Evolutionary conservation across 202 grass and related monocot genomes (phyloP).

Genomic region (Bolboschoenoplectus hybrid): DNA sequence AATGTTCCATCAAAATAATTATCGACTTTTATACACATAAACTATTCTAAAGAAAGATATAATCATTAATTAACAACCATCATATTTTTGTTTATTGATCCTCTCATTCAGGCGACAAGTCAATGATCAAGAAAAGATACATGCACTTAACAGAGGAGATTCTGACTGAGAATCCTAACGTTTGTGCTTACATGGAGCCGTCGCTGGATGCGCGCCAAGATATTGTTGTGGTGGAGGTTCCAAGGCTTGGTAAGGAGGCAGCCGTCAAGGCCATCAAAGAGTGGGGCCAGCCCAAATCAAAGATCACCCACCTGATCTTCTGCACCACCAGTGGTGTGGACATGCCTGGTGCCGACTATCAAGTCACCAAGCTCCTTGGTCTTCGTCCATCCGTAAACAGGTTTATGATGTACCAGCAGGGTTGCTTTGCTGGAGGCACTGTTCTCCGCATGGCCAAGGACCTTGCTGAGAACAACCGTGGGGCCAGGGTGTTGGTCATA

Average conservation of each 20-base stretch:
- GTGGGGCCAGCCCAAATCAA: conserved; percentile 66
- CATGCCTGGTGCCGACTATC: conserved; percentile 91
- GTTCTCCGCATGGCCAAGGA: conserved; percentile 70
- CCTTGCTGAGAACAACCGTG: conserved; percentile 77
- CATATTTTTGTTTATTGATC: not conserved
- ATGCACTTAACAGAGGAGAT: conserved; percentile 79
- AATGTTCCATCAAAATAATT: conserved; percentile 4
- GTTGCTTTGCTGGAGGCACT: conserved; percentile 74
- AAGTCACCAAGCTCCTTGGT: conserved; percentile 77
- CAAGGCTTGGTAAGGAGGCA: conserved; percentile 65
- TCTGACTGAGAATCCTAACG: conserved; percentile 54
- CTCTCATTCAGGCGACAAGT: conserved; percentile 62
- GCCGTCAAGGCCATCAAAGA: conserved; percentile 79
- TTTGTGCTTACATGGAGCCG: conserved; percentile 77
- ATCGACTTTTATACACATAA: no score
- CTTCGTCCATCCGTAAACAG: conserved; percentile 63
- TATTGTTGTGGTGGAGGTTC: conserved; percentile 69
- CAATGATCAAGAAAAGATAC: conserved; percentile 78
- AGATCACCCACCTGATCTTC: conserved; percentile 76
- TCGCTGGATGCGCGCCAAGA: conserved; percentile 78
- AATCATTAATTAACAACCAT: not conserved
- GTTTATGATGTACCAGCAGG: conserved; percentile 91
- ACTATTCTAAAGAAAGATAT: not conserved
- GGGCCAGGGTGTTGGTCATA: conserved; percentile 55
- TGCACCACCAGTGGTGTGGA: conserved; percentile 88